Percentiles rank a stretch among this genome's conserved stretches.
phyloP scores from a whole-genome alignment of 208 protist species.

The Tritrichomonas foetus region DNA sequence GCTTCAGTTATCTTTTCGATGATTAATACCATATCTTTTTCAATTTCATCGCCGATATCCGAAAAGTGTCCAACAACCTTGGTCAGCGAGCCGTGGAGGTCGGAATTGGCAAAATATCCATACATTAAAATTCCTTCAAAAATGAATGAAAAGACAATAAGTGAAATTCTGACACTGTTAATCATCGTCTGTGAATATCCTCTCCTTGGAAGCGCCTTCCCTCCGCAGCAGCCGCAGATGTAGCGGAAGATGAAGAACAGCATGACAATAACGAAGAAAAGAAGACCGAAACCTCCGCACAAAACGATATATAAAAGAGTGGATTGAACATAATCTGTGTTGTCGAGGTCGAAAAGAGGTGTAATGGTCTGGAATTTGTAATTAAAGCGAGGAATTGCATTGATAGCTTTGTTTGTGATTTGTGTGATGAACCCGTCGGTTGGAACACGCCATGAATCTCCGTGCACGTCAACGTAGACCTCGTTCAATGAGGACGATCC shows the following conservation, averaged over 20 bases:
- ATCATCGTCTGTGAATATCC: constrained; percentile 2
- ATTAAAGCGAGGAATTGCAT: background rate
- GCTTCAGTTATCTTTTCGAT: no score
- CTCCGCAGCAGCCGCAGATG: constrained; percentile 41
- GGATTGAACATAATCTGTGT: background rate
- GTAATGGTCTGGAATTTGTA: background rate
- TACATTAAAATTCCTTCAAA: constrained; percentile 25
- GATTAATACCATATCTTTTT: no score
- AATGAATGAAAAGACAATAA: constrained; percentile 25
- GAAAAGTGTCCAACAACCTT: background rate
- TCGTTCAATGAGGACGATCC: background rate
- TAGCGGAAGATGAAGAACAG: constrained; percentile 40
- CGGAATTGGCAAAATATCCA: constrained; percentile 41
- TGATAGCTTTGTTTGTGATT: background rate
- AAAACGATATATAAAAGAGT: background rate
- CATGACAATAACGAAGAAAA: background rate
- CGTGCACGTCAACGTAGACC: background rate
- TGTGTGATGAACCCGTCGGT: background rate
- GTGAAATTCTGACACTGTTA: background rate
- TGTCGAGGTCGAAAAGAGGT: background rate
- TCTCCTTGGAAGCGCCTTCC: background rate
- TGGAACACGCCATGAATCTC: background rate
- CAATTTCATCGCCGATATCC: background rate
- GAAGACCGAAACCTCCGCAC: background rate
- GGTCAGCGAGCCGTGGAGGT: background rate